These are phyloP conservation scores for Phoma sp. DNA, from an alignment of 2,329 filamentous ascomycete species.

Conservation along the genomic window DNA sequence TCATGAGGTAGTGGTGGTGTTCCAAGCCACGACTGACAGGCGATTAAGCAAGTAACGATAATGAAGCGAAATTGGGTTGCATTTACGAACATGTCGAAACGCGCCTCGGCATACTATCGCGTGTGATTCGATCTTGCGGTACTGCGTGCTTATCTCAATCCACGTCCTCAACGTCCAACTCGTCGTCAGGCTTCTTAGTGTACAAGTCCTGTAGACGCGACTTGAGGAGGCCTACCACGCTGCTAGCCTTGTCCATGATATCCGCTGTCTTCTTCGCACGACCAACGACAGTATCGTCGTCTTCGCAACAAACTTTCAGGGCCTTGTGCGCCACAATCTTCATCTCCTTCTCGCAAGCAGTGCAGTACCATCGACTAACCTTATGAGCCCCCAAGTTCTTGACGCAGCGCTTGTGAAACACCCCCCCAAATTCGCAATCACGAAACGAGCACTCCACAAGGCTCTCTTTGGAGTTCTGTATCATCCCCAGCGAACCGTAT, in stretches of 20 bases:
- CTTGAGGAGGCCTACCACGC: background rate
- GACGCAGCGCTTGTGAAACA: conserved; percentile 35
- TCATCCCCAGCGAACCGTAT: background rate
- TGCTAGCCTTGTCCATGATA: background rate
- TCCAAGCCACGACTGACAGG: no score
- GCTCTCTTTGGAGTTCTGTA: background rate
- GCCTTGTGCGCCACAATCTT: conserved; percentile 6
- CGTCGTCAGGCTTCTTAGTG: background rate
- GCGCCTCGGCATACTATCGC: no score
- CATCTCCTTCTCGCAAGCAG: conserved; percentile 29
- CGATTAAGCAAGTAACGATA: background rate
- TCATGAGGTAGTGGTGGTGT: no score
- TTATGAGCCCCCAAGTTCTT: conserved; percentile 25
- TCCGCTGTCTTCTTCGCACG: background rate
- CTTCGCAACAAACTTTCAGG: conserved; percentile 4
- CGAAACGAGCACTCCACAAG: conserved; percentile 25
- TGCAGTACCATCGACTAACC: conserved; percentile 36
- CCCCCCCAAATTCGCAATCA: conserved; percentile 18
- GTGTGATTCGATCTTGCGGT: background rate
- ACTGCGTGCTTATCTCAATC: background rate
- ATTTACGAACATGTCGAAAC: no score
- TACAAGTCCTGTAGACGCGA: background rate
- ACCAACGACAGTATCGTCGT: background rate
- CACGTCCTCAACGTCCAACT: background rate
- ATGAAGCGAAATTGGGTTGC: no score